A percentile compares a stretch with the other conserved stretches of the same genome.
Conservation (phyloP, 1,139 yeast species). For the Pichiaceae sp. region DNA sequence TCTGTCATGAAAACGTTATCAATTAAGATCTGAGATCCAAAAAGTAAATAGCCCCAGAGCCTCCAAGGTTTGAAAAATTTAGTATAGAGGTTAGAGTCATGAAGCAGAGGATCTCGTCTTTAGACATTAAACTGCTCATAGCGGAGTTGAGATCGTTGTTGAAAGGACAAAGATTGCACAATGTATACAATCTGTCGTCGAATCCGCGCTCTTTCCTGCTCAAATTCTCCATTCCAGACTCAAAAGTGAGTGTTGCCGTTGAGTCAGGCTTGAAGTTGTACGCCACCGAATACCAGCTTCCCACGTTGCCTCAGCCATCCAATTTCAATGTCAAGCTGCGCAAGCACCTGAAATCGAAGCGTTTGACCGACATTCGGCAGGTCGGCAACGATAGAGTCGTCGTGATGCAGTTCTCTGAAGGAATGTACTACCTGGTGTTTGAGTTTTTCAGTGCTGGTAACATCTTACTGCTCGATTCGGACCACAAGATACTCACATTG, state of each 20-base stretch:
- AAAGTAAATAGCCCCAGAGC: no score
- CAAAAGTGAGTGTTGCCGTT: constrained; percentile 63
- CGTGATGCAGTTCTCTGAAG: constrained; percentile 77
- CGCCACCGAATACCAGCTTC: constrained; percentile 71
- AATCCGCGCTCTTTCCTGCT: constrained; percentile 69
- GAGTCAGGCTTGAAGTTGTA: constrained; percentile 86
- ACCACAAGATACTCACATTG: constrained; percentile 60
- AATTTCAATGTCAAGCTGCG: constrained; percentile 79
- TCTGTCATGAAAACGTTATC: neutral
- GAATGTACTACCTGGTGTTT: constrained; percentile 65
- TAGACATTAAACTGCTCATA: constrained; percentile 68
- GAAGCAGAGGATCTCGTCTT: constrained; percentile 79
- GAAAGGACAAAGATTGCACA: constrained; percentile 65
- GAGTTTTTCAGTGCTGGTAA: constrained; percentile 97
- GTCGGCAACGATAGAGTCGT: constrained; percentile 73
- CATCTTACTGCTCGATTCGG: constrained; percentile 64
- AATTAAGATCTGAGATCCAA: neutral
- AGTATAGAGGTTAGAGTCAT: constrained; percentile 6
- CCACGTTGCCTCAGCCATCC: constrained; percentile 74
- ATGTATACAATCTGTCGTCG: constrained; percentile 73
- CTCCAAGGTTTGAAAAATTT: constrained; percentile 2
- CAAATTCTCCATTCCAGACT: constrained; percentile 78
- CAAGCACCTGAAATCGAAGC: constrained; percentile 74
- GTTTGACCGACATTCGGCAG: constrained; percentile 67
- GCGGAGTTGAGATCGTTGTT: constrained; percentile 53